These are phyloP conservation scores for Neurospora sp. DNA, from an alignment of 495 filamentous ascomycete genomes.

Conservation along the genomic window DNA sequence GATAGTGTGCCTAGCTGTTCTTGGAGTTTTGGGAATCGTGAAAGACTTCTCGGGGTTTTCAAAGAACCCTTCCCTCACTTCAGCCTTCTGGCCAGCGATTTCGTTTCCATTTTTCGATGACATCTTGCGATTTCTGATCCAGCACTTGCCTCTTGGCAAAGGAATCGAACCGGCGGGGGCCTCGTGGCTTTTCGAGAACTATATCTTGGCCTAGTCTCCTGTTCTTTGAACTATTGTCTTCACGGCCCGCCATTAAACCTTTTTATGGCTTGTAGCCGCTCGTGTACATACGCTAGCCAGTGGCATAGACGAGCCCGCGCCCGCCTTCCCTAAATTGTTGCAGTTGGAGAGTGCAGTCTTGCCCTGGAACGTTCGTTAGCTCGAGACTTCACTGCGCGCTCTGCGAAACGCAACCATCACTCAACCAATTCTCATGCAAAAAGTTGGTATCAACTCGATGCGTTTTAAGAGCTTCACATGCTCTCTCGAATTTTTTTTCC, in stretches of 20 bases:
- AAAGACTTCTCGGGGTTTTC: not conserved
- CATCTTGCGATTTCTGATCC: not conserved
- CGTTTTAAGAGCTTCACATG: too few relatives aligned
- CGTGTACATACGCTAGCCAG: not conserved
- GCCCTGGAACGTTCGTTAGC: too few relatives aligned
- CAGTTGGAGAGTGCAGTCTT: not conserved
- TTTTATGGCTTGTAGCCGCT: not conserved
- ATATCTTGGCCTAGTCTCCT: not conserved
- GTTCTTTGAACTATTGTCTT: not conserved
- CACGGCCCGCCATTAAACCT: not conserved
- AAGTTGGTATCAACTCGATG: too few relatives aligned
- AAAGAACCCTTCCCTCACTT: not conserved
- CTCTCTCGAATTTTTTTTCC: too few relatives aligned
- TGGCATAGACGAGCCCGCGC: not conserved
- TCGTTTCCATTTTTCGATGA: not conserved
- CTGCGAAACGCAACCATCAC: too few relatives aligned
- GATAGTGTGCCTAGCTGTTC: not conserved
- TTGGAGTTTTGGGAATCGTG: not conserved
- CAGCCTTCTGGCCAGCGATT: not conserved
- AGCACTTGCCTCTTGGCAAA: not conserved
- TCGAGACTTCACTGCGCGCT: too few relatives aligned
- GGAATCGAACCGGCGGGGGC: not conserved
- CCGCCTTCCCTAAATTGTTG: not conserved
- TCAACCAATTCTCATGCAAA: too few relatives aligned
- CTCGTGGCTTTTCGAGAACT: not conserved